Evolutionary conservation across 1,284 basidiomycete genomes (phyloP).

Genomic region (Ceratobasidium sp.): DNA sequence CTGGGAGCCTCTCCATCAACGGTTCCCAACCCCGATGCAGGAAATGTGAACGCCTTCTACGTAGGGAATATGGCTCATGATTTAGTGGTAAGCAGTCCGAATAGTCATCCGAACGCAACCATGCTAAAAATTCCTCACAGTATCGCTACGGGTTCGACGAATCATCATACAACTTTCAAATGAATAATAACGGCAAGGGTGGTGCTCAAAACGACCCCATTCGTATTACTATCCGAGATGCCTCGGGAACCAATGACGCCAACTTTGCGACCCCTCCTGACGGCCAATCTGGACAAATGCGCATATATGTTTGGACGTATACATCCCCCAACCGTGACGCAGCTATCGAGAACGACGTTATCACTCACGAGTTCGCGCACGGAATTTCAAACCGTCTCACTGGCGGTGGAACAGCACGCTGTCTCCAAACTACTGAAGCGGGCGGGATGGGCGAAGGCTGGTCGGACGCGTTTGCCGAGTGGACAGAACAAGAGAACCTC

Average conservation of each 20-base stretch:
- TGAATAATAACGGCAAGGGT: conserved; percentile 47
- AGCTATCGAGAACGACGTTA: conserved; percentile 43
- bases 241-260: conserved; percentile 47
- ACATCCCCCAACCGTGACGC: conserved; percentile 46
- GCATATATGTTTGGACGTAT: conserved; percentile 46
- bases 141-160: conserved; percentile 49
- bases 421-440: conserved; percentile 41
- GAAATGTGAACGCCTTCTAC: conserved; percentile 46
- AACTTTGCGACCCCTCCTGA: conserved; percentile 45
- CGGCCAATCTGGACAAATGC: conserved; percentile 43
- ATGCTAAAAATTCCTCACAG: conserved; percentile 50
- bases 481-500: conserved; percentile 39
- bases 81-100: neutral
- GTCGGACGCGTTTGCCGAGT: conserved; percentile 43
- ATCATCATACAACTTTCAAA: conserved; percentile 49
- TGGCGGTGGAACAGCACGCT: conserved; percentile 27
- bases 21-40: conserved; percentile 39
- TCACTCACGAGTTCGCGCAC: conserved; percentile 45
- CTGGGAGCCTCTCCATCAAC: conserved; percentile 6
- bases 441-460: conserved; percentile 48
- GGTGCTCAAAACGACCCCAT: conserved; percentile 46
- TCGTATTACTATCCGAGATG: conserved; percentile 45
- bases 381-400: conserved; percentile 43
- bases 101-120: neutral
- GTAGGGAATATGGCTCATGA: conserved; percentile 45